Percentiles rank a stretch among this genome's conserved stretches.
phyloP scores from a whole-genome alignment of 2,329 filamentous ascomycete species.

The Whalleya microplaca region DNA sequence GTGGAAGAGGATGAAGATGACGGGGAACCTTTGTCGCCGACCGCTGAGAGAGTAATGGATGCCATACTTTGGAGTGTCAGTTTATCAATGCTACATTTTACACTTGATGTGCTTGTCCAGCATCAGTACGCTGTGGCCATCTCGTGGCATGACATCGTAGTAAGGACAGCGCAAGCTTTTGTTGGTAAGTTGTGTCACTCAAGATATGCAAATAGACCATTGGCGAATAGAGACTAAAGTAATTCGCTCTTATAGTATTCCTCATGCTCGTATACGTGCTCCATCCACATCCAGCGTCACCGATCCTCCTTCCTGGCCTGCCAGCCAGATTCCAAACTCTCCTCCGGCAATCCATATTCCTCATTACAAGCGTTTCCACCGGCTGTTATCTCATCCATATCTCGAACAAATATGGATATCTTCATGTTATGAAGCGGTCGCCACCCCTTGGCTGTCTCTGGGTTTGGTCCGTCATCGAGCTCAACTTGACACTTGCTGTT shows the following conservation, averaged over 20 bases:
- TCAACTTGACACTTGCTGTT: conserved; percentile 70
- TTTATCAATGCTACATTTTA: conserved; percentile 74
- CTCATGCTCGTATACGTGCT: conserved; percentile 58
- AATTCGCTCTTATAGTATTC: conserved; percentile 50
- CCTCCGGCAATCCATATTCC: conserved; percentile 66
- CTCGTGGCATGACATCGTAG: conserved; percentile 58
- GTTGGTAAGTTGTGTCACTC: conserved; percentile 46
- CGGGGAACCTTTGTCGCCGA: conserved; percentile 42
- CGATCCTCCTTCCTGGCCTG: conserved; percentile 54
- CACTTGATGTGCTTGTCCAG: conserved; percentile 78
- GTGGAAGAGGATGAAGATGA: conserved; percentile 44
- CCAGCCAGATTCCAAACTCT: conserved; percentile 49
- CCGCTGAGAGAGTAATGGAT: conserved; percentile 57
- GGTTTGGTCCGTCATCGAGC: conserved; percentile 91
- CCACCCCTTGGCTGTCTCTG: conserved; percentile 89
- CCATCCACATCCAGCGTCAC: conserved; percentile 56
- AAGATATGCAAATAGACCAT: not conserved
- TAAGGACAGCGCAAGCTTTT: conserved; percentile 57
- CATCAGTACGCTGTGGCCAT: conserved; percentile 75
- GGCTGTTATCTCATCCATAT: conserved; percentile 83
- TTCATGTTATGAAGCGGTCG: conserved; percentile 87
- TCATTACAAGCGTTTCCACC: conserved; percentile 58
- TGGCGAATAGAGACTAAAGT: conserved; percentile 1
- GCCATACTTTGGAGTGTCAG: conserved; percentile 62
- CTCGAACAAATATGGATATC: conserved; percentile 79